phyloP scores from a whole-genome alignment of 2,329 filamentous ascomycete genomes.

The Aspergillus neoniger region DNA sequence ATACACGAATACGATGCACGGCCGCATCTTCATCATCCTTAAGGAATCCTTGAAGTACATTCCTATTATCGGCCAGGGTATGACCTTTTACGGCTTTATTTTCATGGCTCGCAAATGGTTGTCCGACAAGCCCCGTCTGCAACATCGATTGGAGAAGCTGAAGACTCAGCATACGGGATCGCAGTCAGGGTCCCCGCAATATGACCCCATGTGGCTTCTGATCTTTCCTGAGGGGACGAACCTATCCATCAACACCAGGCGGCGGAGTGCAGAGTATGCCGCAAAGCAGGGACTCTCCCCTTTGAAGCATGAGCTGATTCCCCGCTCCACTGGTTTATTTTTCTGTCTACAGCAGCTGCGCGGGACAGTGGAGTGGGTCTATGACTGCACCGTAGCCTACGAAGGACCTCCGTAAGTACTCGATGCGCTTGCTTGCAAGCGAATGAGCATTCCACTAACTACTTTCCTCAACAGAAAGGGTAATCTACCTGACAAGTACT shows the following conservation, averaged over 20 bases:
- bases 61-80: slow-evolving; percentile 63
- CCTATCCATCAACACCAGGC: slow-evolving; percentile 57
- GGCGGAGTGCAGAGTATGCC: slow-evolving; percentile 59
- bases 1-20: slow-evolving; percentile 66
- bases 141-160: slow-evolving; percentile 58
- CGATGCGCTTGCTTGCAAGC: background rate
- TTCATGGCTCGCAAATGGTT: slow-evolving; percentile 66
- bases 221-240: slow-evolving; percentile 69
- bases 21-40: slow-evolving; percentile 66
- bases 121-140: slow-evolving; percentile 60
- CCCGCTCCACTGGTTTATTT: slow-evolving; percentile 61
- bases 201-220: slow-evolving; percentile 67
- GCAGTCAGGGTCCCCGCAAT: slow-evolving; percentile 45
- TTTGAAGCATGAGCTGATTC: slow-evolving; percentile 62
- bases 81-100: slow-evolving; percentile 68
- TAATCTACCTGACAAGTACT: slow-evolving; percentile 86
- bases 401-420: slow-evolving; percentile 84
- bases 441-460: slow-evolving; percentile 6
- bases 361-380: slow-evolving; percentile 63
- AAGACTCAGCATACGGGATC: slow-evolving; percentile 55
- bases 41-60: slow-evolving; percentile 67
- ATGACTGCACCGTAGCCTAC: slow-evolving; percentile 88
- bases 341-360: slow-evolving; percentile 63
- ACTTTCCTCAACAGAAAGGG: slow-evolving; percentile 58
- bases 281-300: slow-evolving; percentile 59